These are phyloP conservation scores for Capniomyces stellatus DNA, from an alignment of 371 early-diverging fungal species.

Conservation along the genomic window DNA sequence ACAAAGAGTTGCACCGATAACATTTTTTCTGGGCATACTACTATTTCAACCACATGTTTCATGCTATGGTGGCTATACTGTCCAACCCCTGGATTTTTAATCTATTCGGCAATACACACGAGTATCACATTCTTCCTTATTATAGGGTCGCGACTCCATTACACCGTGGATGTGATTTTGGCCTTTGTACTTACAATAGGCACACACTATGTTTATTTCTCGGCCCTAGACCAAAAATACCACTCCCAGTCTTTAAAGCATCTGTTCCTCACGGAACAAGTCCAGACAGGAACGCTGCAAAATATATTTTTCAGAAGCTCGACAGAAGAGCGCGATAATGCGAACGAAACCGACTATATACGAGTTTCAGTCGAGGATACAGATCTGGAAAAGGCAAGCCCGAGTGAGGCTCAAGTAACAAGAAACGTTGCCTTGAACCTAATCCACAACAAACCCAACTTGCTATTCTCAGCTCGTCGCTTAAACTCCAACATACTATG, in stretches of 20 bases:
- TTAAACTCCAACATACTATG: background rate
- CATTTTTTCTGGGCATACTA: slow-evolving; percentile 56
- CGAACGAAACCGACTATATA: background rate
- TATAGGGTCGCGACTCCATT: slow-evolving; percentile 43
- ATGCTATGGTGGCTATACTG: slow-evolving; percentile 46
- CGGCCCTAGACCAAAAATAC: slow-evolving; percentile 6
- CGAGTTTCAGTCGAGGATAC: background rate
- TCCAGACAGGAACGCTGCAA: background rate
- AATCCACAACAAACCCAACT: background rate
- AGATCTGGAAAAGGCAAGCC: background rate
- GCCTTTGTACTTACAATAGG: slow-evolving; percentile 37
- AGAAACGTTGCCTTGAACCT: background rate
- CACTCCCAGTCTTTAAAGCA: background rate
- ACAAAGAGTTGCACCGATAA: slow-evolving; percentile 48
- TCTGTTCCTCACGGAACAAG: background rate
- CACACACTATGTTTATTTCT: slow-evolving; percentile 25
- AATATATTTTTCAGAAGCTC: background rate
- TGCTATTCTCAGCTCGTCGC: background rate
- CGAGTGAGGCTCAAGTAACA: background rate
- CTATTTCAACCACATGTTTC: slow-evolving; percentile 32
- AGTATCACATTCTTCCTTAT: slow-evolving; percentile 33
- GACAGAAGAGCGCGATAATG: background rate
- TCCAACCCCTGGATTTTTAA: slow-evolving; percentile 26
- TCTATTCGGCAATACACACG: slow-evolving; percentile 31
- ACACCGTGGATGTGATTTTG: slow-evolving; percentile 46